Conservation (phyloP, 1,284 basidiomycete genomes). For the Melanopsichium pennsylvanicum region DNA sequence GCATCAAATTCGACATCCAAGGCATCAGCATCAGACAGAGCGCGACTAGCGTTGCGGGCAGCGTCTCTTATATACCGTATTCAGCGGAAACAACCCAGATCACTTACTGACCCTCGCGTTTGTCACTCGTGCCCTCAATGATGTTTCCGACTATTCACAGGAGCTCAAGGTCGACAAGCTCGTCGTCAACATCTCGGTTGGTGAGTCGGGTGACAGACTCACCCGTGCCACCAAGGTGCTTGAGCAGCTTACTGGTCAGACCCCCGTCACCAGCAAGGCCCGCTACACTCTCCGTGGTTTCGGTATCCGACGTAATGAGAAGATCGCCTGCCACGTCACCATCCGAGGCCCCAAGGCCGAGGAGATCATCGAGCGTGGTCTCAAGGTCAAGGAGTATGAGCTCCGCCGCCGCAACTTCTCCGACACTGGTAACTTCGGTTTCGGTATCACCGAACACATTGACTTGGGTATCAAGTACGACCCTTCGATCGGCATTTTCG, state of each 20-base stretch:
- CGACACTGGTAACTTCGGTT: slow-evolving; percentile 65
- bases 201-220: slow-evolving; percentile 98
- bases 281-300: slow-evolving; percentile 99
- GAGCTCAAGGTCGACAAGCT: slow-evolving; percentile 98
- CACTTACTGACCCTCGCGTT: slow-evolving; percentile 1
- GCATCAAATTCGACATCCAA: no score
- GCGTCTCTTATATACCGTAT: no score
- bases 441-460: slow-evolving; percentile 75
- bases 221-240: slow-evolving; percentile 99
- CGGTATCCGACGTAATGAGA: slow-evolving; percentile 99
- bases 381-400: slow-evolving; percentile 99
- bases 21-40: slow-evolving; percentile 2
- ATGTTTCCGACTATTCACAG: slow-evolving; percentile 64
- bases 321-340: slow-evolving; percentile 99
- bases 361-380: slow-evolving; percentile 95
- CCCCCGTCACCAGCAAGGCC: slow-evolving; percentile 98
- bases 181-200: slow-evolving; percentile 99
- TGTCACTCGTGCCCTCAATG: not conserved
- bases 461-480: slow-evolving; percentile 84
- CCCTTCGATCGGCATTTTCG: slow-evolving; percentile 65
- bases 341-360: slow-evolving; percentile 99
- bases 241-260: slow-evolving; percentile 99
- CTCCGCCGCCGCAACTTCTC: slow-evolving; percentile 89
- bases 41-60: not conserved
- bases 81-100: not conserved